Base-by-base conservation (phyloP, 257 asterid species). In the Echium plantagineum region DNA sequence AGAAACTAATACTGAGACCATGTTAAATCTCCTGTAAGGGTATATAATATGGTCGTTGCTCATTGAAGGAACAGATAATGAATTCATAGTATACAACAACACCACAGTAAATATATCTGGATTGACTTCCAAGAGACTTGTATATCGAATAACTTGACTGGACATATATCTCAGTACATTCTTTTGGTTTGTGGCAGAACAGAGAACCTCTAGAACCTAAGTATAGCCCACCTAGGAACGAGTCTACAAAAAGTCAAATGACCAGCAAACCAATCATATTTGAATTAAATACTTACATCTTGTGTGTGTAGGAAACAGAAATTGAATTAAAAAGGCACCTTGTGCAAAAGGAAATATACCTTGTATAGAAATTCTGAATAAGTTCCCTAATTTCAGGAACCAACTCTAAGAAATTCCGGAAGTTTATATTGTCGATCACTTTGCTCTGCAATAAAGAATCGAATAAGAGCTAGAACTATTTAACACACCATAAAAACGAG, bases 371-470 rank as follows among this genome's bases (percentile, higher is more conserved):
- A 78, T 89, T 95, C 69, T 89, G 85, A 66, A 93, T 84, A 63
- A 89, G 94, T 78, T 93, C 99, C 80, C 99, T 79, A 42, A 86
- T 76, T 77, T 86, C 96, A 21, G 99, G 99, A 52, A 93, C 96
- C 75, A 93, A 68, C 85, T 93, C 99, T 75, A 93, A 75, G 82
- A 86, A 93, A 77, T 78, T 83, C 74, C 87, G 79, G 80, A 93
- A 93, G 77, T 83, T 86, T 42, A 72, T 57, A 66, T 93, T 93
- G 80, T 89, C 99, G 28, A 89, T 86, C 68, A 93, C 99, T 86
- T 93, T 93, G 86, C 88, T 84, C 99, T 93, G 90, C 69, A 55
- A 60, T n/a, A 65, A 71, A 73, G 56, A 15, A 24, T 9, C 7
- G 30, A 63, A 70, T 53, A 32, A 62, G 58, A 30, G 48, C 7